phyloP scores from a whole-genome alignment of 2,329 filamentous ascomycete genomes.

The Metarhizium brunneum region DNA sequence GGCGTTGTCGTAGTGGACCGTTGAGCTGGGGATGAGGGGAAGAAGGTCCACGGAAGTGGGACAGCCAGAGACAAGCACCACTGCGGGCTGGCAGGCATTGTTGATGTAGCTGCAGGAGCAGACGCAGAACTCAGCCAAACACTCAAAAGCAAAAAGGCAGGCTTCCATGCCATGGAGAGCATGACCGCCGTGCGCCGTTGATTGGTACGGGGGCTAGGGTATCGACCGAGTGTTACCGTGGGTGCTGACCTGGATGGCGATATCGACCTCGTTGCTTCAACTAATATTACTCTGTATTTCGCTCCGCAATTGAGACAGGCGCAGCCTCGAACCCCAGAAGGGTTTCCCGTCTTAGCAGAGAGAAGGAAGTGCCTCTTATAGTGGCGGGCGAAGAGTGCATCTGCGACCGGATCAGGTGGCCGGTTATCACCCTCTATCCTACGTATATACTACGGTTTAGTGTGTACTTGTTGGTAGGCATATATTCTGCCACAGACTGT shows the following conservation, averaged over 20 bases:
- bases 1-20: not conserved
- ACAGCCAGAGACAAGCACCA: constrained; percentile 1
- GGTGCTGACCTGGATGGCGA: not conserved
- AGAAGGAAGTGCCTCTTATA: no score
- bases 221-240: not conserved
- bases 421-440: no score
- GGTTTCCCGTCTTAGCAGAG: not conserved
- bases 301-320: not conserved
- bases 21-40: not conserved
- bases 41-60: constrained; percentile 1
- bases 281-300: not conserved
- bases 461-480: no score
- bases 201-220: not conserved
- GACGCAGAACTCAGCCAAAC: constrained; percentile 6
- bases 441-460: no score
- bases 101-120: not conserved
- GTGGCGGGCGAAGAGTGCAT: no score
- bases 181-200: not conserved
- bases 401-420: no score
- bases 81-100: not conserved
- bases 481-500: no score
- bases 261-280: not conserved
- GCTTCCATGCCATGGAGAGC: no score
- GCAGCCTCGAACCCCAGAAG: not conserved
- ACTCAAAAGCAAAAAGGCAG: no score